Percentiles rank a stretch among this genome's conserved stretches.
Evolutionary conservation across 345 rosid species (phyloP).

Genomic region (Clarkia xantiana): DNA sequence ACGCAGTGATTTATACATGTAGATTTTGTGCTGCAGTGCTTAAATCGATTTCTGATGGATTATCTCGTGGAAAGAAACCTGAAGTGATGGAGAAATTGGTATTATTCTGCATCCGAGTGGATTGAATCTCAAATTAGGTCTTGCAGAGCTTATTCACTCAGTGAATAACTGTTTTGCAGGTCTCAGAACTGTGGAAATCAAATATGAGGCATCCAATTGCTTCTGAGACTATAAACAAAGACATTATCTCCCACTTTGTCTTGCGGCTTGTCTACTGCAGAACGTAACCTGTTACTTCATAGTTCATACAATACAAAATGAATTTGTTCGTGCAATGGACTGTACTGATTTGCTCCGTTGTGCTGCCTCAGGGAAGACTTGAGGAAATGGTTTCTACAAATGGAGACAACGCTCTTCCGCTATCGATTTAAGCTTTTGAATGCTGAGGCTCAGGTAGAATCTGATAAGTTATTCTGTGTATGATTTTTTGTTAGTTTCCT

Average conservation of each 20-base stretch:
- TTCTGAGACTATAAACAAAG: conserved; percentile 44
- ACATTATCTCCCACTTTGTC: conserved; percentile 71
- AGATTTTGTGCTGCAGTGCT: conserved; percentile 35
- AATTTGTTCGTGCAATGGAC: not conserved
- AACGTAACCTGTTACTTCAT: conserved; percentile 35
- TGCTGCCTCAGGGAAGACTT: conserved; percentile 49
- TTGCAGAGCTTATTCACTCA: not conserved
- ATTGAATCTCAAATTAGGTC: not conserved
- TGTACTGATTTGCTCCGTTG: not conserved
- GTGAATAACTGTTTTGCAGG: conserved; percentile 16
- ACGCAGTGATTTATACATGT: not conserved
- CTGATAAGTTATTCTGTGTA: not conserved
- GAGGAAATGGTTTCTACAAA: conserved; percentile 83
- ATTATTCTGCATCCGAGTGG: not conserved
- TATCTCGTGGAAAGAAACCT: conserved; percentile 65
- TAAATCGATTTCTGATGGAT: conserved; percentile 60
- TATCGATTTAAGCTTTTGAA: conserved; percentile 28
- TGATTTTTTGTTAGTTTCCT: conserved; percentile 3
- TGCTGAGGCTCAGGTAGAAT: conserved; percentile 47
- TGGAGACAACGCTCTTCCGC: conserved; percentile 74
- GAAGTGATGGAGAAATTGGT: conserved; percentile 67
- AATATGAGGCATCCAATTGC: conserved; percentile 50
- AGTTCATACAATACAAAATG: not conserved
- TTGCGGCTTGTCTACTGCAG: conserved; percentile 85
- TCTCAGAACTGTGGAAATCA: conserved; percentile 33